Base-by-base conservation (phyloP, 805 yeast species). In the Torulaspora indica region DNA sequence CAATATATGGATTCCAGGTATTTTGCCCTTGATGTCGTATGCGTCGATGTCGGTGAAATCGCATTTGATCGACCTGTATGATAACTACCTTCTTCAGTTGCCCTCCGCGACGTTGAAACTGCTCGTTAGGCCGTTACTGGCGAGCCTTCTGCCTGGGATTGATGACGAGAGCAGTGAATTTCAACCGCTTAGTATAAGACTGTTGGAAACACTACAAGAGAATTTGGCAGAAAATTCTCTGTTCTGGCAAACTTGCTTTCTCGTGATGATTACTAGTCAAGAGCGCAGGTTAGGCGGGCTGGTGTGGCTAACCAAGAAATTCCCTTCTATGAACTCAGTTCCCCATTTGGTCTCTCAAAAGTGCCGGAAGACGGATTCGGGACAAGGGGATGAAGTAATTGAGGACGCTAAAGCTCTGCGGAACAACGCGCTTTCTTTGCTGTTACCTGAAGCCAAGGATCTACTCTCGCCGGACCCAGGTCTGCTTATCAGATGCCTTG, bases 111-210 rank as follows among this genome's bases (percentile, higher is more conserved):
- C 72, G 0, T 63, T 90, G 44, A 72, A 79, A 43, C 66, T 75
- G 18, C 63, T 87, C 13, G 68, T 85, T 27, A 80, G 78, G 45
- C 89, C 97, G 0, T 56, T 91, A 6, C 64, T 91, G 4, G 71
- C 89, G 39, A 77, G 91, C 48, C 70, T 90, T 27, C 64, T 91
- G 2, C 89, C 96, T 0, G 96, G 96, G 0, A 75, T 93, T 40
- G 98, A 93, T 55, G 98, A 93, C 55, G 96, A 90, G 52, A 78
- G 90, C 32, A 79, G 90, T 15, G 98, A 93, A 56, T 81, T 81
- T 25, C 91, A 84, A 58, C 72, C 70, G 10, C 75, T 81, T 1
- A 75, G 81, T 1, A 51, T 88, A 42, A 67, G 68, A 0, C 58
- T 91, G 33, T 70, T 91, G 29, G 89, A 81, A 37, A 60, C 68